These are phyloP conservation scores for Hymenoscyphus linearis DNA, from an alignment of 2,329 filamentous ascomycete species.

Conservation along the genomic window DNA sequence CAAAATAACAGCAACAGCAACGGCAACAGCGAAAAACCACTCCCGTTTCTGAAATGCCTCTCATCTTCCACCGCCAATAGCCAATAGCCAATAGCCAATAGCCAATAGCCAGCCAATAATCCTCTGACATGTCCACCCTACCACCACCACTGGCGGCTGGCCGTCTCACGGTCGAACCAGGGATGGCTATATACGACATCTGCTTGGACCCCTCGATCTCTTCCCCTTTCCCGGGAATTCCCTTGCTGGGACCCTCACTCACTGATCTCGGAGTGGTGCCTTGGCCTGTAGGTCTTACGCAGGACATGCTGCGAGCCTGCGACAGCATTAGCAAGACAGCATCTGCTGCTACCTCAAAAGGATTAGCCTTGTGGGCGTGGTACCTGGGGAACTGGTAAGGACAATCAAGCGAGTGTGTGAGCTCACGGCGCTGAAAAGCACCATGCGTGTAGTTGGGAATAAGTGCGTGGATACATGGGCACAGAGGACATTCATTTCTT, in stretches of 20 bases:
- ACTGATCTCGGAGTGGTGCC: neutral
- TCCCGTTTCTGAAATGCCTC: neutral
- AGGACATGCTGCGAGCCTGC: neutral
- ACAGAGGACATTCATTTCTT: too few relatives aligned
- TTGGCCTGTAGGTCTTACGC: neutral
- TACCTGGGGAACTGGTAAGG: too few relatives aligned
- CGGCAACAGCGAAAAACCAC: neutral
- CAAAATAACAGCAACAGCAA: neutral
- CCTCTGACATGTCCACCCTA: neutral
- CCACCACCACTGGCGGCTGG: too few relatives aligned
- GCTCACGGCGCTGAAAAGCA: too few relatives aligned
- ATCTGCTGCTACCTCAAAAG: too few relatives aligned
- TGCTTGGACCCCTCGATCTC: neutral
- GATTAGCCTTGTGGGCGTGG: too few relatives aligned
- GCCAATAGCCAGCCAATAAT: too few relatives aligned
- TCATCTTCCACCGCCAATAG: neutral
- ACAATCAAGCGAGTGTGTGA: too few relatives aligned
- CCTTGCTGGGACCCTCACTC: neutral
- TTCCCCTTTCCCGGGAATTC: neutral
- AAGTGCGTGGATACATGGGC: too few relatives aligned
- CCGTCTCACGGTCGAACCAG: constrained; percentile 1
- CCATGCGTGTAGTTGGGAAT: too few relatives aligned
- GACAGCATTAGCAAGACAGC: neutral
- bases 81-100: too few relatives aligned
- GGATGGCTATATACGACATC: neutral